Evolutionary conservation across 225 moss, liverwort and hornwort genomes (phyloP), one percentile per base, ranked within the genome.

Genomic region (Marchantia paleacea): DNA sequence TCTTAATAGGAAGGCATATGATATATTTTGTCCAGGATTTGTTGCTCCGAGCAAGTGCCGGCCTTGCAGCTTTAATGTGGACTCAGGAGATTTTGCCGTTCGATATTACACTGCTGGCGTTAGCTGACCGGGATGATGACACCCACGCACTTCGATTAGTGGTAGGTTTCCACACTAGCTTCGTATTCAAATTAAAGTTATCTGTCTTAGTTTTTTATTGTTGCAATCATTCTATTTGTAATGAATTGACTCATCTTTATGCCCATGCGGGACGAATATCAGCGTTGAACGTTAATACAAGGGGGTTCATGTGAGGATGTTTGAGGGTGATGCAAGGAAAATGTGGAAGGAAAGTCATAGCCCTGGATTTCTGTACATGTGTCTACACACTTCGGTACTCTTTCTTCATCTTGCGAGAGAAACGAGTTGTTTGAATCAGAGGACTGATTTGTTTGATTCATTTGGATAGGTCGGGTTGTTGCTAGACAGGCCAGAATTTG

Each of bases 81-180:
- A 94, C 91, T 81, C 91, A 96, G 73, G 96, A 93, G 82, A 92
- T 96, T 66, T 72, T 96, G 83, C 96, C 96, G 19, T 96, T 96
- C 81, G 96, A 96, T 80, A 91, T 94, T 76, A 92, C 92, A 73
- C 81, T 96, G 72, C 89, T 96, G 71, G 96, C 96, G 53, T 91
- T 96, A 74, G 89, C 92, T 73, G 96, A 96, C 77, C 94, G 96
- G 70, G 96, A 96, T 81, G 96, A 96, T 81, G 96, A 96, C 85
- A 86, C 92, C 62, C 91, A 96, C 90, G 96, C 96, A 55, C 88
- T 96, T 58, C 94, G 96, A 77, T 82, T 96, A 85, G 96, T 96
- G 91, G 93, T 93, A 90, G 12, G 69, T 54, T 69, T 14, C 15
- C 39, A 22, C 20, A 62, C 77, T 16, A 24, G 26, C 22, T 60